Evolutionary conservation across 78 protist genomes (phyloP), one percentile per base, ranked within the genome.

Genomic region (Bodo saltans): DNA sequence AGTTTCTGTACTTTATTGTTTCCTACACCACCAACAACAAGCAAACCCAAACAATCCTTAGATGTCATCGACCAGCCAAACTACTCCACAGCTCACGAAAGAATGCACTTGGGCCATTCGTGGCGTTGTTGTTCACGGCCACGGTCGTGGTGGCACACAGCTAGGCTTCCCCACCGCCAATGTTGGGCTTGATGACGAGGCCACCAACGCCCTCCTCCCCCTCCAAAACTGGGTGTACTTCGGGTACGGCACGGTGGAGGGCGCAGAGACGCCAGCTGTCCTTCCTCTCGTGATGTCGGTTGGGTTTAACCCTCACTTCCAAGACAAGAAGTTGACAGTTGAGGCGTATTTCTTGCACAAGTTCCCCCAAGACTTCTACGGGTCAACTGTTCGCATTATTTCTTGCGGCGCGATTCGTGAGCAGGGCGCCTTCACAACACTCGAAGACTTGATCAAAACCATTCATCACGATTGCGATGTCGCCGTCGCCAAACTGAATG

Each of bases 141-240:
- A 33, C 71, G 38, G 12, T 17, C 69, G 84, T 8, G 84, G 84
- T 8, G n/a, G 74, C 34, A 79, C 29, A 69, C 3, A 70, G 33
- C 71, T 79, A 3, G 84, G 84, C 34, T 33, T 68, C 32, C 84
- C 84, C 34, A 79, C 84, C 33, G 84, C 84, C 39, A 79, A 79
- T 12, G 37, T 79, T 27, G 41, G 41, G 30, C 72, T 52, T 12
- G 81, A 34, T 17, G 84, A 79, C 35, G 71, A 12, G 34, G 30
- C 29, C 33, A 12, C 12, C 37, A 12, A 17, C 37, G 72, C 52
- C 37, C 71, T 79, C 34, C 67, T 70, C 34, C 53, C 41, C 38
- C 12, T 79, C 32, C 35, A 30, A 27, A 79, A 28, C 32, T 78
- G 84, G 4, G 75, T 79, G 26, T 79, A 79, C 68, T 68, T 79